These are phyloP conservation scores for Gypsophila paniculata DNA, from an alignment of 179 eudicot genomes.

Conservation along the genomic window DNA sequence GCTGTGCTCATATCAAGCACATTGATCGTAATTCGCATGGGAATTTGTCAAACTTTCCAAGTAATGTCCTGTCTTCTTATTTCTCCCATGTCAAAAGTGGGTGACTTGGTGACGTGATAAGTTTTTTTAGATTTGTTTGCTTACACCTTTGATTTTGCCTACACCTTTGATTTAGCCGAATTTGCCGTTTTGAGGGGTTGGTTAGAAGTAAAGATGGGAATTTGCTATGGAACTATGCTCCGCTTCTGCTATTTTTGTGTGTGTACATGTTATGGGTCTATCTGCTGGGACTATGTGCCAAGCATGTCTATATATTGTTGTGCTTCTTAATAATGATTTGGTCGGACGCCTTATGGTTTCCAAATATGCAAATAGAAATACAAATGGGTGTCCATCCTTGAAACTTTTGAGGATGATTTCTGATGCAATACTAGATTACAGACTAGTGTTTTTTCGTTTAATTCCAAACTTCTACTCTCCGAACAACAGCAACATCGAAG, in stretches of 20 bases:
- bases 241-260: not conserved
- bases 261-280: not conserved
- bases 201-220: no score
- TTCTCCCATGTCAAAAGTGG: not conserved
- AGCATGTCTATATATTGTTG: not conserved
- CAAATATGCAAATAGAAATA: not conserved
- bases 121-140: not conserved
- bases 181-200: not conserved
- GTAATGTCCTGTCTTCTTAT: slow-evolving; percentile 25
- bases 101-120: not conserved
- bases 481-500: not conserved
- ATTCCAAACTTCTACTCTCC: not conserved
- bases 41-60: slow-evolving; percentile 36
- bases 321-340: not conserved
- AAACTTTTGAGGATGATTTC: not conserved
- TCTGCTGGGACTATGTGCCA: no score
- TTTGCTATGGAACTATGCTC: no score
- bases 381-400: not conserved
- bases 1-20: slow-evolving; percentile 67
- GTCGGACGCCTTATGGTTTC: not conserved
- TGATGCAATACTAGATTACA: not conserved
- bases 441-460: not conserved
- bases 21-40: slow-evolving; percentile 39
- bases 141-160: not conserved
- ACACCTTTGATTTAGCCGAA: not conserved